phyloP scores from a whole-genome alignment of 192 early-diverging fungal genomes.

The Entophlyctis helioformis region DNA sequence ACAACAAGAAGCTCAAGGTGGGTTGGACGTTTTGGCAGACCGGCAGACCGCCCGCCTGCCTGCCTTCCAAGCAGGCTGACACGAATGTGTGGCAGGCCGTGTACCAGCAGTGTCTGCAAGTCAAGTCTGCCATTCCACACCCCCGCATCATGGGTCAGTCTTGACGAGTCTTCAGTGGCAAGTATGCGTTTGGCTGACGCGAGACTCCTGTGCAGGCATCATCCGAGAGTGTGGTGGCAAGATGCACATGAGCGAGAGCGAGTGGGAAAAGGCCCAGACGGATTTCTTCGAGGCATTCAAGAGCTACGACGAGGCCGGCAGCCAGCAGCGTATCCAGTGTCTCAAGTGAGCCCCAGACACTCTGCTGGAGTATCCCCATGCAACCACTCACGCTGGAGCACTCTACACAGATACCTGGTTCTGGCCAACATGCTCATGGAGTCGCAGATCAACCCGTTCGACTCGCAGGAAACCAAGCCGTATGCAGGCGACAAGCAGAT shows the following conservation, averaged over 20 bases:
- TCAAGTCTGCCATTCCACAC: conserved; percentile 91
- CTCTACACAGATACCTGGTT: conserved; percentile 59
- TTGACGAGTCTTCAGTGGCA: neutral
- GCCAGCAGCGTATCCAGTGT: conserved; percentile 79
- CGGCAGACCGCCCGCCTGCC: neutral
- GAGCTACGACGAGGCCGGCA: conserved; percentile 95
- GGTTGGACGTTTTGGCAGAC: too few species aligned
- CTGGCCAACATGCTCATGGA: conserved; percentile 95
- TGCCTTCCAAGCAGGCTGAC: too few species aligned
- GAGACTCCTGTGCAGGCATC: conserved; percentile 36
- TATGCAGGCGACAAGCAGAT: conserved; percentile 68
- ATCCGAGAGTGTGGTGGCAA: conserved; percentile 97
- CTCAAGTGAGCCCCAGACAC: conserved; percentile 50
- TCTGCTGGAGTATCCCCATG: conserved; percentile 1
- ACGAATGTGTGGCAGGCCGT: conserved; percentile 37
- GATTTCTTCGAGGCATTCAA: conserved; percentile 98
- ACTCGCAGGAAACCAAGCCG: conserved; percentile 94
- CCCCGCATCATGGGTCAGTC: conserved; percentile 76
- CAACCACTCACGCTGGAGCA: neutral
- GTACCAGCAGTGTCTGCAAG: conserved; percentile 76
- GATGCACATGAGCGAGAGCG: conserved; percentile 92
- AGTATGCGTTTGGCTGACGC: neutral
- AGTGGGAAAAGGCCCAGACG: conserved; percentile 84
- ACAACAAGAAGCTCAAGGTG: conserved; percentile 79
- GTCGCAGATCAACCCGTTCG: conserved; percentile 90